phyloP scores from a whole-genome alignment of 2,329 filamentous ascomycete genomes.

The Alternaria atra region DNA sequence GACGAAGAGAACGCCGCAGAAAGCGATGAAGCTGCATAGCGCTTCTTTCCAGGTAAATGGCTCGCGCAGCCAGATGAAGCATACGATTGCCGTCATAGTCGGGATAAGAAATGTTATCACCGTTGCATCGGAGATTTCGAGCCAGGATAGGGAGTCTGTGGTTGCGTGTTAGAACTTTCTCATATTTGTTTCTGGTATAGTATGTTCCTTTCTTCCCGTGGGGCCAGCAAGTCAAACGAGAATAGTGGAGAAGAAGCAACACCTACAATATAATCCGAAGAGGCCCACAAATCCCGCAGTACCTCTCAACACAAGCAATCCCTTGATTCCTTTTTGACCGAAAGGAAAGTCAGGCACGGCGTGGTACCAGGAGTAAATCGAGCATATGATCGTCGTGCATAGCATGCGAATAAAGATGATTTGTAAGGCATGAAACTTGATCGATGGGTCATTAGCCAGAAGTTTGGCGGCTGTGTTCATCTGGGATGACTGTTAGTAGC shows the following conservation, averaged over 20 bases:
- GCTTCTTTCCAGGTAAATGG: slow-evolving; percentile 81
- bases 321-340: slow-evolving; percentile 28
- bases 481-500: slow-evolving; percentile 2
- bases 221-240: background rate
- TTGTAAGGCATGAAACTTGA: slow-evolving; percentile 48
- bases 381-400: slow-evolving; percentile 72
- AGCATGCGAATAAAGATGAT: slow-evolving; percentile 81
- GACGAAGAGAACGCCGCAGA: slow-evolving; percentile 81
- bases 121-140: slow-evolving; percentile 83
- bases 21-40: slow-evolving; percentile 74
- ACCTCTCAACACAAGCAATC: slow-evolving; percentile 32
- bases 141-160: slow-evolving; percentile 71
- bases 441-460: slow-evolving; percentile 35
- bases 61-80: slow-evolving; percentile 75
- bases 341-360: slow-evolving; percentile 46
- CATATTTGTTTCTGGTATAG: background rate
- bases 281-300: slow-evolving; percentile 38
- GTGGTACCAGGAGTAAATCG: slow-evolving; percentile 75
- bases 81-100: slow-evolving; percentile 78
- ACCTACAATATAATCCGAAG: slow-evolving; percentile 42
- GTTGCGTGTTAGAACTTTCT: background rate
- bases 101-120: slow-evolving; percentile 87
- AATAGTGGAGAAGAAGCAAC: background rate
- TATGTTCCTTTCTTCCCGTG: background rate
- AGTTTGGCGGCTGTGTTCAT: slow-evolving; percentile 40